Conservation (phyloP, 257 asterid species). For the Thymus quinquecostatus region DNA sequence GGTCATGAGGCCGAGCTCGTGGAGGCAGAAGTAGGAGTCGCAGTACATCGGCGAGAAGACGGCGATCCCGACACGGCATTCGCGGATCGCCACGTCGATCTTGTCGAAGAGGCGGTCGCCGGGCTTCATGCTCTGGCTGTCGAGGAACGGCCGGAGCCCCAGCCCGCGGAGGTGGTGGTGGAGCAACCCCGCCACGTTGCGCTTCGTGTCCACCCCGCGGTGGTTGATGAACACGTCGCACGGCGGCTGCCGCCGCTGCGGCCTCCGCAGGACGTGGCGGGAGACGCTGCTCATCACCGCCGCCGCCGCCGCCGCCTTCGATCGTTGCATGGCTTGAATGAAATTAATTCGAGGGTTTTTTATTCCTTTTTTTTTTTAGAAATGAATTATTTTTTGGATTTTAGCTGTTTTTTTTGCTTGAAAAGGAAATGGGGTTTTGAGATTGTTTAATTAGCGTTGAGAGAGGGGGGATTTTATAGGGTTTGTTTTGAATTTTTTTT, state of each 20-base stretch:
- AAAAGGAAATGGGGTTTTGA: neutral
- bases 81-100: conserved; percentile 54
- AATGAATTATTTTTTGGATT: neutral
- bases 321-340: conserved; percentile 55
- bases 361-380: too few species aligned
- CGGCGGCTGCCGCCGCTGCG: neutral
- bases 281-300: conserved; percentile 11
- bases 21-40: conserved; percentile 73
- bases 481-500: conserved; percentile 26
- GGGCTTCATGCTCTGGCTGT: conserved; percentile 85
- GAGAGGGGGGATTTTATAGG: neutral
- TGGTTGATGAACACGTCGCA: conserved; percentile 88
- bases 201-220: conserved; percentile 77
- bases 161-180: conserved; percentile 55
- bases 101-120: conserved; percentile 77
- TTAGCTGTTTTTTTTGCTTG: neutral
- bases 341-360: neutral
- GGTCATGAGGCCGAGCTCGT: conserved; percentile 69
- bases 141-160: conserved; percentile 62
- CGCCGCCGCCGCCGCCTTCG: neutral
- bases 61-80: conserved; percentile 71
- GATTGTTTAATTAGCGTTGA: neutral
- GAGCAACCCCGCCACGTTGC: conserved; percentile 72
- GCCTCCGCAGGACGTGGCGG: conserved; percentile 28
- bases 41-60: conserved; percentile 80